Conservation (phyloP, 495 filamentous ascomycete species). For the Podospora pseudoanserina region DNA sequence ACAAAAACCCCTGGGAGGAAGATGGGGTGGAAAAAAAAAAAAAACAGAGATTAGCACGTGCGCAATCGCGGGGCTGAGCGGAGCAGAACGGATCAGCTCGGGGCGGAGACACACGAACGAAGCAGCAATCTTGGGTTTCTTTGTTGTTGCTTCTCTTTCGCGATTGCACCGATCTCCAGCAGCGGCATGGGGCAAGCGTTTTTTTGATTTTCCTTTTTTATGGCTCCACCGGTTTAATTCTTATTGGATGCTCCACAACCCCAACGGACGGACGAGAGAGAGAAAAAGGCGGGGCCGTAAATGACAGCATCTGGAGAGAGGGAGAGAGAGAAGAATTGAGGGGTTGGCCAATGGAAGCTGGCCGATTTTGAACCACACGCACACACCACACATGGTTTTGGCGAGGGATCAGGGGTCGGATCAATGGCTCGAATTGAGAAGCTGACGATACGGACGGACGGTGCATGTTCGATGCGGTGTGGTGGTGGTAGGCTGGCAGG, state of each 20-base stretch:
- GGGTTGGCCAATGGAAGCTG: not conserved
- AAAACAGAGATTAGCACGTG: not conserved
- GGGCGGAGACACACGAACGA: not conserved
- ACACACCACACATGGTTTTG: not conserved
- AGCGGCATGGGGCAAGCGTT: too few relatives aligned
- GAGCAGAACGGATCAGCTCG: not conserved
- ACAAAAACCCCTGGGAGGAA: not conserved
- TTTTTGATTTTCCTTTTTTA: not conserved
- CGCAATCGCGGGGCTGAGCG: not conserved
- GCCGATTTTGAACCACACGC: not conserved
- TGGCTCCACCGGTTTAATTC: not conserved
- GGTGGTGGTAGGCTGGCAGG: not conserved
- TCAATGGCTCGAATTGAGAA: slow-evolving; percentile 3
- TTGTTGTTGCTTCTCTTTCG: not conserved
- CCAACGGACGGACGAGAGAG: not conserved
- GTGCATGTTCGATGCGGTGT: not conserved
- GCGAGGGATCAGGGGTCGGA: not conserved
- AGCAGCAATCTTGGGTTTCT: not conserved
- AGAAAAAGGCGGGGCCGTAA: not conserved
- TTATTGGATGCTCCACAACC: not conserved
- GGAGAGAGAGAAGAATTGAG: not conserved
- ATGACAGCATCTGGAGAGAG: not conserved
- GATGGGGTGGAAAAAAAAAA: not conserved
- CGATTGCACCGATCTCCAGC: not conserved
- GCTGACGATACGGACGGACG: not conserved